phyloP scores from a whole-genome alignment of 2,329 filamentous ascomycete genomes.

The Massarina eburnea region DNA sequence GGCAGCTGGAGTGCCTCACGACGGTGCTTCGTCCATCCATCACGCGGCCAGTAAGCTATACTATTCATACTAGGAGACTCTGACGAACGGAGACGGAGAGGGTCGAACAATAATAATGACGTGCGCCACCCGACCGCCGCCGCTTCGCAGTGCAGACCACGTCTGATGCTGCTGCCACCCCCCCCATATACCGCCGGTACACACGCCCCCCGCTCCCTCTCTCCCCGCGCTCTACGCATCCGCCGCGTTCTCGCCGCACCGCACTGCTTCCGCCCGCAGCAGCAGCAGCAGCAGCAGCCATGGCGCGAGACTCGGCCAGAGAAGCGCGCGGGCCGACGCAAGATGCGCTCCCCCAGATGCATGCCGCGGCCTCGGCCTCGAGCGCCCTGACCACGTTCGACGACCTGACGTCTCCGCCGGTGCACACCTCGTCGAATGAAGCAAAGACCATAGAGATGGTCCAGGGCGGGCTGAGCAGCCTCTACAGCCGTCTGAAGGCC shows the following conservation, averaged over 20 bases:
- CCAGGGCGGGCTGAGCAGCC: slow-evolving; percentile 82
- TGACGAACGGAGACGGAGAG: no score
- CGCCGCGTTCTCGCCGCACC: neutral
- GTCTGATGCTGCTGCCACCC: slow-evolving; percentile 27
- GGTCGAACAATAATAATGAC: slow-evolving; percentile 1
- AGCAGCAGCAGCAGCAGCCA: slow-evolving; percentile 13
- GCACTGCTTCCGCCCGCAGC: neutral
- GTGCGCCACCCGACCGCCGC: neutral
- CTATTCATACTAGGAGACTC: no score
- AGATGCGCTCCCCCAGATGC: slow-evolving; percentile 73
- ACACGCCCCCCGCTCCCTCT: slow-evolving; percentile 7
- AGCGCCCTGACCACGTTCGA: slow-evolving; percentile 89
- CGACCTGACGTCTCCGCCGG: slow-evolving; percentile 76
- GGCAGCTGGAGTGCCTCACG: no score
- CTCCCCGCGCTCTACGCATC: slow-evolving; percentile 4
- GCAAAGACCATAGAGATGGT: slow-evolving; percentile 73
- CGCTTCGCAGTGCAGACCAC: slow-evolving; percentile 7
- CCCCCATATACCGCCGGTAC: no score
- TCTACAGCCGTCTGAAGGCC: slow-evolving; percentile 83
- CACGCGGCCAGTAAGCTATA: no score
- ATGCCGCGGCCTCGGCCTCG: slow-evolving; percentile 82
- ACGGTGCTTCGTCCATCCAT: no score
- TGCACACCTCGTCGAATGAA: slow-evolving; percentile 61
- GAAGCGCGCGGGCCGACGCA: slow-evolving; percentile 14
- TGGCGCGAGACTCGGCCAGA: slow-evolving; percentile 22